Conservation (phyloP, 768 basidiomycete genomes). For the Tylopilus sp. region DNA sequence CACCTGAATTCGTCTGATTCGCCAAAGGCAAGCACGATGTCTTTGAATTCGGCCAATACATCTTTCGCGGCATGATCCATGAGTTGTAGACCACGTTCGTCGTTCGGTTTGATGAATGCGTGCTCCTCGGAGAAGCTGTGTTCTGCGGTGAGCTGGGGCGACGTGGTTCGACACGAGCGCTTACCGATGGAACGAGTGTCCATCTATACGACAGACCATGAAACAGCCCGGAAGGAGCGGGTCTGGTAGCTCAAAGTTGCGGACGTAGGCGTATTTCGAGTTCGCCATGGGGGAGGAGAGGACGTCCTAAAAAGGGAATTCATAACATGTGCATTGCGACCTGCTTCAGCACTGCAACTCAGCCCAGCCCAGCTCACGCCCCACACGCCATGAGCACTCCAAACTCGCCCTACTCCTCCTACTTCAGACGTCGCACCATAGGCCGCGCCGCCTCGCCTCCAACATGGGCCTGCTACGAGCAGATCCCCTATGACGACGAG, state of each 20-base stretch:
- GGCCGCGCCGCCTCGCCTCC: slow-evolving; percentile 81
- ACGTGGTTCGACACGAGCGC: slow-evolving; percentile 9
- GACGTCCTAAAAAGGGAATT: slow-evolving; percentile 16
- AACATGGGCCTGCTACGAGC: slow-evolving; percentile 89
- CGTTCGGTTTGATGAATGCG: slow-evolving; percentile 87
- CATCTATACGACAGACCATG: slow-evolving; percentile 85
- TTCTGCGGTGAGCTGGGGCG: background rate
- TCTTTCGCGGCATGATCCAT: slow-evolving; percentile 89
- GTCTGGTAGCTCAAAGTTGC: slow-evolving; percentile 86
- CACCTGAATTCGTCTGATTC: slow-evolving; percentile 98
- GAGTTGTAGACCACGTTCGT: slow-evolving; percentile 75
- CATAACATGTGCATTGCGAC: no score
- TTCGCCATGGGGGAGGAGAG: slow-evolving; percentile 65
- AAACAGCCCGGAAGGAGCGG: slow-evolving; percentile 78
- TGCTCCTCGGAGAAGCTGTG: slow-evolving; percentile 83
- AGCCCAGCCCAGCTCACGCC: background rate
- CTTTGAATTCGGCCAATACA: slow-evolving; percentile 79
- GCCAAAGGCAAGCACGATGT: slow-evolving; percentile 86
- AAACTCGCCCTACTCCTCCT: slow-evolving; percentile 27
- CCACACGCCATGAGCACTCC: slow-evolving; percentile 14
- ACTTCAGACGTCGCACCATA: slow-evolving; percentile 64
- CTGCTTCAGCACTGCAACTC: background rate
- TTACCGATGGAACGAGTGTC: slow-evolving; percentile 91
- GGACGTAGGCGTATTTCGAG: slow-evolving; percentile 89
- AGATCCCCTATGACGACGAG: slow-evolving; percentile 70